Evolutionary conservation across 257 asterid genomes (phyloP).

Genomic region (Solanum pimpinellifolium): DNA sequence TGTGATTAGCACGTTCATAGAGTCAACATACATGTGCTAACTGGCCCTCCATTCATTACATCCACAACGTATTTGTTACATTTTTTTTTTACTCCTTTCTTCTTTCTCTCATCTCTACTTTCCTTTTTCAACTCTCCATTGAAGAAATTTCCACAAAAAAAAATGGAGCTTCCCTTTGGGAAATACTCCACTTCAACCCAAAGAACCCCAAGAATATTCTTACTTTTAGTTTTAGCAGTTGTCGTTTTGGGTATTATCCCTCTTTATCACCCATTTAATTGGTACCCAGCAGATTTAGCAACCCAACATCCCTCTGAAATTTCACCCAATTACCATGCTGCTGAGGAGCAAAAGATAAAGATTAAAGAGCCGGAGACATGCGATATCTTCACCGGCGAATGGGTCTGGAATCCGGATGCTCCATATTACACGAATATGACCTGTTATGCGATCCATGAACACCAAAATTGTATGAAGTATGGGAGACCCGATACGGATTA

Average conservation of each 20-base stretch:
- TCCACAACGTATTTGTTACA: background rate
- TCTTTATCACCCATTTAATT: slow-evolving; percentile 17
- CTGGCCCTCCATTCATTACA: background rate
- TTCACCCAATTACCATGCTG: background rate
- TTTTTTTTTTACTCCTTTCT: accelerated
- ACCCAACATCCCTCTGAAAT: background rate
- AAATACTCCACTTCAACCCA: slow-evolving; percentile 2
- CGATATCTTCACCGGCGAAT: slow-evolving; percentile 42
- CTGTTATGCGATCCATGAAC: slow-evolving; percentile 18
- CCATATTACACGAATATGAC: slow-evolving; percentile 48
- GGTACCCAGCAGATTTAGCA: background rate
- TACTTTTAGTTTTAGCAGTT: slow-evolving; percentile 10
- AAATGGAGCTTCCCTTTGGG: slow-evolving; percentile 22
- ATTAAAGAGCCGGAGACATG: slow-evolving; percentile 6
- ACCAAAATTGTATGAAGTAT: slow-evolving; percentile 19
- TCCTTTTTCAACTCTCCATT: background rate
- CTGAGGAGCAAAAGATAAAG: background rate
- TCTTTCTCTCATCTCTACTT: background rate
- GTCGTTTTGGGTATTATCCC: slow-evolving; percentile 25
- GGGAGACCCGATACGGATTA: slow-evolving; percentile 22
- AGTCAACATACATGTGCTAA: background rate
- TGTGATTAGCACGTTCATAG: background rate
- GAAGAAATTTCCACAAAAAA: background rate
- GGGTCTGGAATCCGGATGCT: slow-evolving; percentile 46
- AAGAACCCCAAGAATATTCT: slow-evolving; percentile 5